Conservation (phyloP, 2,329 filamentous ascomycete genomes). For the Sporothrix schenckii region DNA sequence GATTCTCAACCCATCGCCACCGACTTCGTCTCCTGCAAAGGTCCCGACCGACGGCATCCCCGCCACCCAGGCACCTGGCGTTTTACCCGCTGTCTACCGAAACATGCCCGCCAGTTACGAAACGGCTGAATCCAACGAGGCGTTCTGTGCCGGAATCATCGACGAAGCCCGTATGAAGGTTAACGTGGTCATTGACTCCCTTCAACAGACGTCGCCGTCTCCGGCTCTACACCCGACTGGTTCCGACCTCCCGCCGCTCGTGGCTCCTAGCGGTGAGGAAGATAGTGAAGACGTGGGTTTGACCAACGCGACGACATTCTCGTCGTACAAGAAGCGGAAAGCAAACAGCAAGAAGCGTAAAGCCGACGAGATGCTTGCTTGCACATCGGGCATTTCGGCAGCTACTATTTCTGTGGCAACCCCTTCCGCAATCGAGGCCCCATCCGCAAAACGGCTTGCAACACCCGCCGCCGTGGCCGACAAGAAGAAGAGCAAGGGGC, state of each 20-base stretch:
- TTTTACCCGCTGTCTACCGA: too few species aligned
- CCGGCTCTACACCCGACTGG: neutral
- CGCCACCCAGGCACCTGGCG: neutral
- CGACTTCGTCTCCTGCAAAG: constrained; percentile 16
- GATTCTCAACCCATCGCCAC: constrained; percentile 35
- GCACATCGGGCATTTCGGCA: neutral
- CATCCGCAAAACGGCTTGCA: constrained; percentile 33
- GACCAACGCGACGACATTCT: neutral
- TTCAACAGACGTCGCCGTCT: neutral
- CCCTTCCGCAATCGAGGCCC: neutral
- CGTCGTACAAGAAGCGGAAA: neutral
- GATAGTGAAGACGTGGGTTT: neutral
- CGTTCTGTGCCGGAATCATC: too few species aligned
- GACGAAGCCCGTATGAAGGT: neutral
- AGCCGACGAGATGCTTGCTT: constrained; percentile 39
- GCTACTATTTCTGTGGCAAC: neutral
- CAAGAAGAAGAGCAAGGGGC: constrained; percentile 17
- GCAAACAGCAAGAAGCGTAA: constrained; percentile 41
- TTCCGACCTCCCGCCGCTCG: neutral
- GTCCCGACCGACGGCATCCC: neutral
- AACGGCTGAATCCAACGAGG: too few species aligned
- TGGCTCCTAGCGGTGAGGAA: neutral
- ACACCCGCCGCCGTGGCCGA: constrained; percentile 25
- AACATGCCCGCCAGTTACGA: too few species aligned
- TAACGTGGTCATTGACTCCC: neutral